Conservation (phyloP, 2,329 filamentous ascomycete genomes). For the Ambrosiella xylebori region DNA sequence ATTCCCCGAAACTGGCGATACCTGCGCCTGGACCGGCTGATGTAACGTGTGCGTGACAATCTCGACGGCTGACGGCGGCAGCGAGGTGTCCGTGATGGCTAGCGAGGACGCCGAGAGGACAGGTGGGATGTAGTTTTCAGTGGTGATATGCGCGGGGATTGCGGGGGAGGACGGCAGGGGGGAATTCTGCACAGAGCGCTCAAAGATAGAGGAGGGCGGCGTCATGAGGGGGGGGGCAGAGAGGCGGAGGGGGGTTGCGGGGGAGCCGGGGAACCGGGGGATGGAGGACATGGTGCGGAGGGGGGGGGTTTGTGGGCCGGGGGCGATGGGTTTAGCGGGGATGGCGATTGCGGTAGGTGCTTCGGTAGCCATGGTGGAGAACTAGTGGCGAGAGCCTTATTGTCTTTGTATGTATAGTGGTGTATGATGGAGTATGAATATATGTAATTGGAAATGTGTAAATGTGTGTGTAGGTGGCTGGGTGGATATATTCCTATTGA, state of each 20-base stretch:
- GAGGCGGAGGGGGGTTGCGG: conserved; percentile 50
- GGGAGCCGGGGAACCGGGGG: conserved; percentile 27
- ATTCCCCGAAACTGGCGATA: conserved; percentile 34
- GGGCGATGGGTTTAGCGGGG: background rate
- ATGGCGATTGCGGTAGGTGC: conserved; percentile 33
- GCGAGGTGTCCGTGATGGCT: conserved; percentile 71
- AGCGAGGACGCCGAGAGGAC: conserved; percentile 82
- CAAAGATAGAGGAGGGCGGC: conserved; percentile 69
- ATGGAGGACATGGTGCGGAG: conserved; percentile 10
- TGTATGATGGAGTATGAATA: conserved; percentile 1
- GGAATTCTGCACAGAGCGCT: conserved; percentile 82
- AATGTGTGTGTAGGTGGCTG: too few species aligned
- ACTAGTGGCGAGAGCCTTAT: too few species aligned
- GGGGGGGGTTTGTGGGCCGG: conserved; percentile 1
- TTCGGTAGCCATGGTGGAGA: conserved; percentile 23
- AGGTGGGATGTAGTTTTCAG: conserved; percentile 82
- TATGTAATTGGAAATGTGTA: background rate
- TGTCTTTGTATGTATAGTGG: background rate
- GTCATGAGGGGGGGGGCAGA: conserved; percentile 51
- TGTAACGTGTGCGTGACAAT: conserved; percentile 79
- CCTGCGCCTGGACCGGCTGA: conserved; percentile 53
- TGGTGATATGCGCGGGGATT: conserved; percentile 87
- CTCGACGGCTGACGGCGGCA: conserved; percentile 79
- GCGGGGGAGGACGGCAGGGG: conserved; percentile 55
- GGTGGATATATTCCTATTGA: too few species aligned